Evolutionary conservation across 2,329 filamentous ascomycete genomes (phyloP), one percentile per base, ranked within the genome.

Genomic region (Fusarium equiseti): DNA sequence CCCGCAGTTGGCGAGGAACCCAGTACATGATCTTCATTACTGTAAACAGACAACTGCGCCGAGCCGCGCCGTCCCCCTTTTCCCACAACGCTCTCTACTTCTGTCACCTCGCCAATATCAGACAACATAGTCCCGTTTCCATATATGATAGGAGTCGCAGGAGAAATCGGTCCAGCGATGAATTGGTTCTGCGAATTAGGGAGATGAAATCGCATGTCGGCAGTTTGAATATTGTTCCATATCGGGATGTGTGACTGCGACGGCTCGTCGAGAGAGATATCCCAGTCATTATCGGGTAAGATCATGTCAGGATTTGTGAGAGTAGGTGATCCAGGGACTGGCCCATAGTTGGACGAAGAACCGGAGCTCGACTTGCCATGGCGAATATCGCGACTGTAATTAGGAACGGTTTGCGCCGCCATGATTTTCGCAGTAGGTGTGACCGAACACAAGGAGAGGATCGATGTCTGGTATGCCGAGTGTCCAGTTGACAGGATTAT

Each of bases 261-360:
- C 76, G 81, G 80, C 75, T 83, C 77, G 78, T 88, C 81, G 77
- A 85, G 82, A 78, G 85, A 83, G 77, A 87, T 81, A 78, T 87
- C 78, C 79, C 85, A 86, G 71, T 89, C 88, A 76, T 91, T 90
- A 78, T 92, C 90, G 66, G 95, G 95, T 55, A 98, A 84, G 75
- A 98, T 97, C 93, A 97, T 95, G 79, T 97, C 95, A 55, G 94
- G 94, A 80, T 97, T 97, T 59, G 94, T 97, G 76, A 98, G 84
- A 4, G 95, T 97, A 49, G 95, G 95, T 64, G 93, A 97, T 15
- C 89, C 89, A 70, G 92, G 90, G 62, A 85, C 81, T 46, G 85
- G 77, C 20, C 83, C 80, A 73, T 87, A 85, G 38, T 80, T 77
- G 68, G 79, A 66, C 38, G 75, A 75, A 46, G 68, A 59, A 67